Percentiles rank a stretch among this genome's conserved stretches.
phyloP scores from a whole-genome alignment of 2,329 filamentous ascomycete genomes.

The Fusarium sp. region DNA sequence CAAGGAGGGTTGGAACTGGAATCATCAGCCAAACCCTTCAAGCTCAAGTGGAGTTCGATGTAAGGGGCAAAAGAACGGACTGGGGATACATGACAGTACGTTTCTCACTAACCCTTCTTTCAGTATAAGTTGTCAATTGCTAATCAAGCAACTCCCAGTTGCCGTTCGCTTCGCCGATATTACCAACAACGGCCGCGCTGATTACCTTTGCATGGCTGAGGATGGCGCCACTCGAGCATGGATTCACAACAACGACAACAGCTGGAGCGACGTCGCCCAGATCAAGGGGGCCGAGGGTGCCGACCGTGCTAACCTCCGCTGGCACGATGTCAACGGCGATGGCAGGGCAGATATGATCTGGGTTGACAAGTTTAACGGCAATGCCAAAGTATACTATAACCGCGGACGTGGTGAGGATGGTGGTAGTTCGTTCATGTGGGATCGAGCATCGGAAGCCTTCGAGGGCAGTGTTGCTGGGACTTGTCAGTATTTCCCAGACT shows the following conservation, averaged over 20 bases:
- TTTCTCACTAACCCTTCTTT: neutral
- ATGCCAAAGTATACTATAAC: constrained; percentile 1
- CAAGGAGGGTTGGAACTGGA: neutral
- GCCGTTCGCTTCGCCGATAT: neutral
- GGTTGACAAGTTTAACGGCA: constrained; percentile 1
- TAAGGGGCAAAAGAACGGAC: neutral
- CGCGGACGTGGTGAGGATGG: neutral
- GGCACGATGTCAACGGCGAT: neutral
- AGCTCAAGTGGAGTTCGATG: neutral
- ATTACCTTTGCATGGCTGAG: neutral
- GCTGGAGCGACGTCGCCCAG: neutral
- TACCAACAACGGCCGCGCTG: neutral
- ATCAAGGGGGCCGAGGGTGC: neutral
- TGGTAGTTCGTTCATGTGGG: neutral
- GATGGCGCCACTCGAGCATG: neutral
- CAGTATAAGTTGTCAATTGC: neutral
- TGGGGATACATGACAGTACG: neutral
- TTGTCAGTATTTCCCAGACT: constrained; percentile 7
- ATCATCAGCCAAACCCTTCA: neutral
- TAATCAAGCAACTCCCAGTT: neutral
- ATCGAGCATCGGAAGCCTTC: neutral
- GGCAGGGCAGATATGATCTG: neutral
- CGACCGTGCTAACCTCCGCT: neutral
- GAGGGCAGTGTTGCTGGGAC: neutral
- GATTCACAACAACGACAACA: neutral